These are phyloP conservation scores for Lentinula aciculospora DNA, from an alignment of 768 basidiomycete species.

Conservation along the genomic window DNA sequence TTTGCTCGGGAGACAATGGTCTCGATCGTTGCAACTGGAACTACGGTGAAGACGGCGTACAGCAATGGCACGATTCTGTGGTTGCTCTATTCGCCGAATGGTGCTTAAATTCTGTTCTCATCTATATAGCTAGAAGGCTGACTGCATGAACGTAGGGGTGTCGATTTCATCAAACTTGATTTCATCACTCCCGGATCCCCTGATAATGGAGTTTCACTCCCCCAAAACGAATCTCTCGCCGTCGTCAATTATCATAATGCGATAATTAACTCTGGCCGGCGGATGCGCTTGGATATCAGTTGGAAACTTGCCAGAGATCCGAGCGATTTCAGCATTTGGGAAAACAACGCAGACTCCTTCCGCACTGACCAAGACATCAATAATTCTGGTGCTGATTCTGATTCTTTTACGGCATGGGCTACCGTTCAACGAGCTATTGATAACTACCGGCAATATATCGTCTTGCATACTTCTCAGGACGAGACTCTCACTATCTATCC, in stretches of 20 bases:
- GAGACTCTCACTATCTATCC: conserved; percentile 8
- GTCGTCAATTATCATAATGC: conserved; percentile 8
- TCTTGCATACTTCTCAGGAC: conserved; percentile 1
- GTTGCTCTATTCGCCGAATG: conserved; percentile 8
- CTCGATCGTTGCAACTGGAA: conserved; percentile 7
- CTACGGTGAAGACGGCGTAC: conserved; percentile 7
- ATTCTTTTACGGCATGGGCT: conserved; percentile 6
- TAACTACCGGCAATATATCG: conserved; percentile 9
- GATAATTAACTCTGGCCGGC: not conserved
- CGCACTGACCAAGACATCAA: conserved; percentile 12
- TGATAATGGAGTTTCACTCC: conserved; percentile 7
- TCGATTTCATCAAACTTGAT: conserved; percentile 11
- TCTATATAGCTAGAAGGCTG: not conserved
- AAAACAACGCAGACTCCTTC: conserved; percentile 5
- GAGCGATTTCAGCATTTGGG: conserved; percentile 7
- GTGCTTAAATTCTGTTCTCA: not conserved
- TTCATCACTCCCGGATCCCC: conserved; percentile 10
- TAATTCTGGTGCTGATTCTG: conserved; percentile 3
- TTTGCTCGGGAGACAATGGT: conserved; percentile 9
- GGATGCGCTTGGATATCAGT: conserved; percentile 10
- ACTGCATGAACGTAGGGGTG: conserved; percentile 4
- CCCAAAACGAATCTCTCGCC: conserved; percentile 2
- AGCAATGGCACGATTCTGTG: conserved; percentile 9
- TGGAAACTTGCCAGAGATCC: conserved; percentile 9
- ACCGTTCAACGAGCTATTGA: conserved; percentile 10